Evolutionary conservation across 108 stramenopile genomes (phyloP).

Genomic region (Nitzschia inconspicua): DNA sequence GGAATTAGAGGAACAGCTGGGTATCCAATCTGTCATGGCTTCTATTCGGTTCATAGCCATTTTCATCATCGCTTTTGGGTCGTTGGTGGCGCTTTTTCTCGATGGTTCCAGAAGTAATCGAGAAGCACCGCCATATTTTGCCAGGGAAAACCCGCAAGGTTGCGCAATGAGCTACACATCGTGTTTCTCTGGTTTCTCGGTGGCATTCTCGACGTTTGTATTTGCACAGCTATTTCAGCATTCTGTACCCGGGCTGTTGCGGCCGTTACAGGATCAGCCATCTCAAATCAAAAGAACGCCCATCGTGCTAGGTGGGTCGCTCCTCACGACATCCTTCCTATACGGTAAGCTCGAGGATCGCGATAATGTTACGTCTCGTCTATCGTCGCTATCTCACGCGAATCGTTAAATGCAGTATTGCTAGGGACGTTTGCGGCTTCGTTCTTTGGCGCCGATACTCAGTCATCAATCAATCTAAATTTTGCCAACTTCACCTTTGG

Average conservation of each 20-base stretch:
- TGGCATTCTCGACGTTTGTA: constrained; percentile 48
- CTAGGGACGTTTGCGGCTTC: constrained; percentile 26
- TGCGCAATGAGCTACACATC: constrained; percentile 32
- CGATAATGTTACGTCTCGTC: too few species aligned
- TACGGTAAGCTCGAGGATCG: too few species aligned
- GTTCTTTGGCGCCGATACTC: constrained; percentile 39
- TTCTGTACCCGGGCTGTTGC: constrained; percentile 42
- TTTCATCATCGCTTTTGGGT: constrained; percentile 38
- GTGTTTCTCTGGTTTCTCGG: constrained; percentile 38
- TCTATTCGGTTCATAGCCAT: constrained; percentile 38
- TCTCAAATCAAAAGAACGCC: constrained; percentile 1
- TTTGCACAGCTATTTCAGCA: constrained; percentile 60
- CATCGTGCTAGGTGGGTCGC: too few species aligned
- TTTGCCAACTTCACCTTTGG: constrained; percentile 46
- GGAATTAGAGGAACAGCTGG: constrained; percentile 51
- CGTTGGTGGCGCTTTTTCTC: constrained; percentile 26
- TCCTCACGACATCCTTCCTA: too few species aligned
- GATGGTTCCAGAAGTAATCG: constrained; percentile 9
- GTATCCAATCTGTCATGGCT: constrained; percentile 39
- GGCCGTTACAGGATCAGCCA: constrained; percentile 29
- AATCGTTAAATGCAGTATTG: too few species aligned
- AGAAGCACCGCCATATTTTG: constrained; percentile 25
- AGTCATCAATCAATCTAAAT: constrained; percentile 41
- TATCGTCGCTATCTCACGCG: too few species aligned
- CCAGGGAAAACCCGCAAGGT: too few species aligned